Base-by-base conservation (phyloP, 768 basidiomycete species). In the Mycena galericulata region DNA sequence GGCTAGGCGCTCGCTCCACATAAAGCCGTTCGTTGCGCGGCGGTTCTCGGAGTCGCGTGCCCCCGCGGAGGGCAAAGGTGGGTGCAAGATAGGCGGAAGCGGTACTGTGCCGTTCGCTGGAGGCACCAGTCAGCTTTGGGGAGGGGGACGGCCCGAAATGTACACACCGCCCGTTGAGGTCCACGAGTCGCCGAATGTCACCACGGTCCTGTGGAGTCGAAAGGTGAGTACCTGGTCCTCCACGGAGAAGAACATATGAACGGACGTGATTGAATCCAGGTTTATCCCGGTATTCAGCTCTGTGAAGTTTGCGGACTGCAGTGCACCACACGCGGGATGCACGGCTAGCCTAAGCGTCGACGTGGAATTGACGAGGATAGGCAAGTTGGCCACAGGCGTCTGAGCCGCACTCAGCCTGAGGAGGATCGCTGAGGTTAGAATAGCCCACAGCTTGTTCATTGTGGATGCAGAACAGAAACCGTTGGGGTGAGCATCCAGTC, bases 141-240 rank as follows among this genome's bases (percentile, higher is more conserved):
- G 14, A 18, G 6, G 9, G 0, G 27, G 15, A 47, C 9, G 26
- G 34, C 3, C 14, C n/a, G 11, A 40, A 45, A 40, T 3, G 4
- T 11, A 36, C 65, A 4, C 18, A 76, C 76, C 62, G 50, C 78
- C 78, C 18, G 76, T 78, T 1, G 78, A 77, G 12, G 78, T 79
- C 78, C 78, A 79, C 7, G 77, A 79, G 55, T 79, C 77, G 0
- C 78, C 78, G 67, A 79, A 77, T 1, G 77, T 75, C 24, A 79
- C 78, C 10, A 79, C 58, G 2, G 78, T 78, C 51, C 77, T 76
- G 49, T 1, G 22, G 34, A 27, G 34, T 24, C 18, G 17, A n/a
- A 17, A 5, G 26, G 26, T n/a, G 29, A 27, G 17, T 12, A 22
- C 32, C 36, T 38, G 15, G 38, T 20, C 14, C 14, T 36, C n/a